Evolutionary conservation across 257 asterid species (phyloP), one percentile per base, ranked within the genome.

Genomic region (Cruciata laevipes): DNA sequence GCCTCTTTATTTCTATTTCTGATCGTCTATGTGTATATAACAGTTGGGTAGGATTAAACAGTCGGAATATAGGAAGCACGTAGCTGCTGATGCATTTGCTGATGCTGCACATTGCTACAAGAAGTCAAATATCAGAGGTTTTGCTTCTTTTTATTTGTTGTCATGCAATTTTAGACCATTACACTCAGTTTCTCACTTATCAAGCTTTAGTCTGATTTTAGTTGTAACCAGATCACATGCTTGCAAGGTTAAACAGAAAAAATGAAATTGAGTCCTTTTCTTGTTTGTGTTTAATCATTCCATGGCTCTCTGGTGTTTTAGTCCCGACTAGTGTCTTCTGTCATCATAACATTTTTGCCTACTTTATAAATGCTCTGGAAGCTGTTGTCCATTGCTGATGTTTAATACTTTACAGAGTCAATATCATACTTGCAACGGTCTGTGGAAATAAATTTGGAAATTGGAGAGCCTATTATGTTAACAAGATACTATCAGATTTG

Each of bases 31-130:
- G 10, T 49, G 16, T 37, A 3, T 62, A 9, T 76, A 33, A 37
- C 86, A 89, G 98, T 68, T 86, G 91, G 96, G n/a, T n/a, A n/a
- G n/a, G n/a, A n/a, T n/a, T n/a, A n/a, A n/a, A n/a, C n/a, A n/a
- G n/a, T n/a, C n/a, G n/a, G n/a, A n/a, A n/a, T n/a, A 93, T 65
- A 93, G 98, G 87, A 87, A 87, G 75, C 97, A 92, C 76, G 98
- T 87, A 75, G 94, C 97, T 70, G 97, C 98, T 44, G 83, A 80
- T 83, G 79, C 97, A 25, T 89, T 76, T 75, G 96, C 94, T 49
- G 96, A 88, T 78, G 97, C 96, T 74, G 98, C 91, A 66, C 96
- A 93, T 77, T 82, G 88, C 83, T 89, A 89, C 78, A 89, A 92
- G 84, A 92, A 87, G 79, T 42, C 86, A 71, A 87, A 83, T 63